These are phyloP conservation scores for Neofusicoccum kwambonambiense DNA, from an alignment of 2,329 filamentous ascomycete species.

Conservation along the genomic window DNA sequence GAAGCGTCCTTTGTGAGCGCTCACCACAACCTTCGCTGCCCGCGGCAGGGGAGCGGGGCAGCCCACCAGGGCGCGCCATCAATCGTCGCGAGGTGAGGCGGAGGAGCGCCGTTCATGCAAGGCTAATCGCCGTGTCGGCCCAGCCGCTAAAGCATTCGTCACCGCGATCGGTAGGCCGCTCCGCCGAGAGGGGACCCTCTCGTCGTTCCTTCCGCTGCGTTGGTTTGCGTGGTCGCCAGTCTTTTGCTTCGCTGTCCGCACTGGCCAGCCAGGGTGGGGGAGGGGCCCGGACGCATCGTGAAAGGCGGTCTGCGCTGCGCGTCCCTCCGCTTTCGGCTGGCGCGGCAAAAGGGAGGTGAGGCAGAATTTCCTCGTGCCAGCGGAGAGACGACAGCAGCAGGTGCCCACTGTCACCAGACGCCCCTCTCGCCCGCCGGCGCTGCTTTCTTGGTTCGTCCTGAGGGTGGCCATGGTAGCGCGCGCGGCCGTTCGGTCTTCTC, in stretches of 20 bases:
- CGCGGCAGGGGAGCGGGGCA: no score
- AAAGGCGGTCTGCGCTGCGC: conserved; percentile 2
- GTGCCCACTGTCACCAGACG: not conserved
- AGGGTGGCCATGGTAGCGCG: no score
- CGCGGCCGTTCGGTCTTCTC: not conserved
- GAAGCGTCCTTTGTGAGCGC: no score
- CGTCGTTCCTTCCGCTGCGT: not conserved
- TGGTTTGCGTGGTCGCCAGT: not conserved
- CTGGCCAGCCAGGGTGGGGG: not conserved
- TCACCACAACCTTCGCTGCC: no score
- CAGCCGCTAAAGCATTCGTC: not conserved
- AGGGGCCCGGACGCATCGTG: not conserved
- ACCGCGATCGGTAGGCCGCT: no score
- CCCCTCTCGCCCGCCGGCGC: no score
- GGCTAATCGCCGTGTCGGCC: no score
- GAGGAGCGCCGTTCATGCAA: no score
- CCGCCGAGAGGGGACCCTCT: not conserved
- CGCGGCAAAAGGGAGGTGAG: conserved; percentile 8
- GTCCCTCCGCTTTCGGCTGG: conserved; percentile 2
- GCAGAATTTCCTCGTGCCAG: not conserved
- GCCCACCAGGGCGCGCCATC: no score
- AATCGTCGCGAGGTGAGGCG: no score
- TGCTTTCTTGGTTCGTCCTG: not conserved
- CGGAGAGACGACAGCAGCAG: not conserved
- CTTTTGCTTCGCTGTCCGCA: not conserved